These are phyloP conservation scores for Scheffersomyces amazonensis DNA, from an alignment of 805 yeast genomes.

Conservation along the genomic window DNA sequence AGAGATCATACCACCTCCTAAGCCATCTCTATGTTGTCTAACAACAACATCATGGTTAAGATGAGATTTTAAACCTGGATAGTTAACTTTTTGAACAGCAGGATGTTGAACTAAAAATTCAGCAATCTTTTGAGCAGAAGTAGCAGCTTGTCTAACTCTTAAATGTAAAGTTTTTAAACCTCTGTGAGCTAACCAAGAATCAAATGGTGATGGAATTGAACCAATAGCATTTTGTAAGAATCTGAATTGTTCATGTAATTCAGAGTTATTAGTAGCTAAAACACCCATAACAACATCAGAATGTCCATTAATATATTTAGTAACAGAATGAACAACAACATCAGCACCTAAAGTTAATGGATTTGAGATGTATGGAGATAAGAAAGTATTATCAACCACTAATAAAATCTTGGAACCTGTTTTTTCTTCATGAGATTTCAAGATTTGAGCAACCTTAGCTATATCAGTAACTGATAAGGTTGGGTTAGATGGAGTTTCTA, in stretches of 20 bases:
- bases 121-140: constrained; percentile 67
- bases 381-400: constrained; percentile 86
- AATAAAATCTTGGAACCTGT: constrained; percentile 53
- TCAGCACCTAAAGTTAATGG: constrained; percentile 84
- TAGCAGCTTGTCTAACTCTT: constrained; percentile 69
- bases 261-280: constrained; percentile 64
- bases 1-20: constrained; percentile 92
- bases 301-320: constrained; percentile 90
- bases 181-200: constrained; percentile 90
- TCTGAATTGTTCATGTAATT: constrained; percentile 59
- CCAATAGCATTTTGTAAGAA: constrained; percentile 88
- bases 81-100: constrained; percentile 65
- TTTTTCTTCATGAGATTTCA: constrained; percentile 41
- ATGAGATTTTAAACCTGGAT: constrained; percentile 77
- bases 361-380: constrained; percentile 83
- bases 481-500: constrained; percentile 88
- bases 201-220: constrained; percentile 86
- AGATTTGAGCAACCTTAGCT: constrained; percentile 52
- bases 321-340: constrained; percentile 83
- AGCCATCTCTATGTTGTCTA: constrained; percentile 76
- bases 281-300: constrained; percentile 89
- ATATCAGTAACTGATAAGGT: constrained; percentile 80
- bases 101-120: constrained; percentile 52
- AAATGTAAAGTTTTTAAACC: constrained; percentile 85
- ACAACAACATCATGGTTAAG: constrained; percentile 59